Conservation (phyloP, 257 asterid genomes). For the Handroanthus guayacan region DNA sequence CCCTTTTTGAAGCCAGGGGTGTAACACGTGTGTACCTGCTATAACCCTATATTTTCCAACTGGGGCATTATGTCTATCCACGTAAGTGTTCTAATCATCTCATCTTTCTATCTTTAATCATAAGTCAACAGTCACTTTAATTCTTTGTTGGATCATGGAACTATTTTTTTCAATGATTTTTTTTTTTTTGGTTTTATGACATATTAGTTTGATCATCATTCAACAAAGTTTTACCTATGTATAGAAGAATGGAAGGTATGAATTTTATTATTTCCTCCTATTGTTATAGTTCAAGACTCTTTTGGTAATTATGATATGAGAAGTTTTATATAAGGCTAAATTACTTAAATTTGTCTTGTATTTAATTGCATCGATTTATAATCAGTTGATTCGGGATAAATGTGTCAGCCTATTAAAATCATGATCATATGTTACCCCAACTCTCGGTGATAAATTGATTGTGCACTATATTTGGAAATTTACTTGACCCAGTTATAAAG, state of each 20-base stretch:
- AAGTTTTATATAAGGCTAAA: too few species aligned
- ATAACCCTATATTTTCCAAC: background rate
- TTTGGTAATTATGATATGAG: too few species aligned
- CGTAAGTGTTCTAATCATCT: constrained; percentile 24
- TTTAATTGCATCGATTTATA: too few species aligned
- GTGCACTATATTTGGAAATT: too few species aligned
- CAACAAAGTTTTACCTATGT: background rate
- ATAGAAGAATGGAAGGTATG: background rate
- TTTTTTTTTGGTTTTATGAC: background rate
- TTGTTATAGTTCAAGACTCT: too few species aligned
- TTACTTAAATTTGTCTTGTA: too few species aligned
- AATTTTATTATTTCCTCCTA: too few species aligned
- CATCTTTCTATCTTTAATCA: background rate
- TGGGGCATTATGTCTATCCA: constrained; percentile 32
- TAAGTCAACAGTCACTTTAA: constrained; percentile 24
- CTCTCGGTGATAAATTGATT: too few species aligned
- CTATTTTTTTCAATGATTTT: background rate
- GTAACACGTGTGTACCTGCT: constrained; percentile 36
- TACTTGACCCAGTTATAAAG: too few species aligned
- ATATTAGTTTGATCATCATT: background rate
- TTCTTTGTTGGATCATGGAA: background rate
- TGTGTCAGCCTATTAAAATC: too few species aligned
- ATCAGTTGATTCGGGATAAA: too few species aligned
- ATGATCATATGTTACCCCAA: too few species aligned
- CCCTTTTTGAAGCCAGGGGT: background rate